Percentiles rank a stretch among this genome's conserved stretches.
Conservation (phyloP, 345 rosid genomes). For the Ceriops tagal region DNA sequence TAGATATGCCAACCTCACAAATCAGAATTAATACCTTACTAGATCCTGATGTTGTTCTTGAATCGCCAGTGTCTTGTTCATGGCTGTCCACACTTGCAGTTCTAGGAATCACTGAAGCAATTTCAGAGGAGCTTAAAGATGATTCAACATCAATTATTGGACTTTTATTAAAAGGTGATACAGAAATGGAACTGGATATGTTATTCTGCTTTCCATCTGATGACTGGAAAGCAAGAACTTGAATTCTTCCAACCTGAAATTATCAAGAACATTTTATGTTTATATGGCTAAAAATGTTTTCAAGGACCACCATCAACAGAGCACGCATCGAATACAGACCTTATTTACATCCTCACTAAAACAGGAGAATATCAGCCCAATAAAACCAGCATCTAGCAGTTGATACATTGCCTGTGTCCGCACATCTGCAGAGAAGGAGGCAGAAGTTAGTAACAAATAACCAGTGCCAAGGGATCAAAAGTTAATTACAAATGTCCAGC, state of each 20-base stretch:
- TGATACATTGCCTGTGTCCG: constrained; percentile 99
- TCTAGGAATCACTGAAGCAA: constrained; percentile 40
- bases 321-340: constrained; percentile 38
- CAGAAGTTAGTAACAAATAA: constrained; percentile 11
- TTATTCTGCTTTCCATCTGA: constrained; percentile 73
- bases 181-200: constrained; percentile 42
- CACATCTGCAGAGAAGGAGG: constrained; percentile 62
- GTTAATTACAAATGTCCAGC: neutral
- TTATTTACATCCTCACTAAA: constrained; percentile 85
- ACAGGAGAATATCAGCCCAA: constrained; percentile 94
- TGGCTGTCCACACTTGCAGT: constrained; percentile 40
- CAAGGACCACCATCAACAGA: constrained; percentile 6
- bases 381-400: constrained; percentile 91
- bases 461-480: constrained; percentile 4
- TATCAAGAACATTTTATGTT: constrained; percentile 13
- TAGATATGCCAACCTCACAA: neutral
- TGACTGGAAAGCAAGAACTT: constrained; percentile 96
- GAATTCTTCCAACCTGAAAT: constrained; percentile 90
- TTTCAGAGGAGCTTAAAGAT: constrained; percentile 67
- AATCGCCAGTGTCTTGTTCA: constrained; percentile 70
- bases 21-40: constrained; percentile 44
- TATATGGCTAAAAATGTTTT: constrained; percentile 9
- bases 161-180: constrained; percentile 51
- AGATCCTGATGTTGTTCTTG: constrained; percentile 40
- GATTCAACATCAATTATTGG: constrained; percentile 67